Conservation (phyloP, 306 rosid species). For the Prunus dulcis region DNA sequence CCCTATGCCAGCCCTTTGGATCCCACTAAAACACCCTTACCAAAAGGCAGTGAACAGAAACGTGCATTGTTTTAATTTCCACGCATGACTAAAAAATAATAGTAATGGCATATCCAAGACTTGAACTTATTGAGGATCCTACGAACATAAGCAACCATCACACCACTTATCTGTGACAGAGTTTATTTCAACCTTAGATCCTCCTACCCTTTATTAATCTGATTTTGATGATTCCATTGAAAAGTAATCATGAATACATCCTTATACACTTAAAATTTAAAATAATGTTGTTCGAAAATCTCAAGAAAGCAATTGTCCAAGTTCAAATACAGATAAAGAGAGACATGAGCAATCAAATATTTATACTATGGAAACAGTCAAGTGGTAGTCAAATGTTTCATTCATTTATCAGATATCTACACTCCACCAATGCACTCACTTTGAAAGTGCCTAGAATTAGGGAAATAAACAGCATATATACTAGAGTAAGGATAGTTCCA, state of each 20-base stretch:
- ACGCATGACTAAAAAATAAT: neutral
- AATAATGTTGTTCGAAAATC: neutral
- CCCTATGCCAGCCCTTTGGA: neutral
- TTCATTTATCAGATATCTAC: neutral
- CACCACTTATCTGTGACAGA: neutral
- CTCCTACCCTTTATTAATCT: neutral
- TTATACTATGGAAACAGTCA: neutral
- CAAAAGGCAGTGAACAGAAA: neutral
- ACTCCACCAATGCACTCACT: neutral
- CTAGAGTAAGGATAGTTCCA: neutral
- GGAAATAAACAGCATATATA: neutral
- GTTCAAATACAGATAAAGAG: neutral
- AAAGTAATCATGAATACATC: neutral
- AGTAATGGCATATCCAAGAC: neutral
- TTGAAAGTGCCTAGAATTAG: neutral
- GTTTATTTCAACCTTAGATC: neutral
- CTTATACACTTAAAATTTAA: neutral
- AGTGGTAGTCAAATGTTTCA: conserved; percentile 1
- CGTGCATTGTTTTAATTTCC: neutral
- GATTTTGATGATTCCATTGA: neutral
- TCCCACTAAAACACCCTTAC: neutral
- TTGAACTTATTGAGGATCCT: neutral
- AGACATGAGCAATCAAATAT: neutral
- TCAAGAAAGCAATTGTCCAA: neutral
- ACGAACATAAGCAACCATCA: neutral